Base-by-base conservation (phyloP, 177 flowering plant genomes). In the Telopea speciosissima region DNA sequence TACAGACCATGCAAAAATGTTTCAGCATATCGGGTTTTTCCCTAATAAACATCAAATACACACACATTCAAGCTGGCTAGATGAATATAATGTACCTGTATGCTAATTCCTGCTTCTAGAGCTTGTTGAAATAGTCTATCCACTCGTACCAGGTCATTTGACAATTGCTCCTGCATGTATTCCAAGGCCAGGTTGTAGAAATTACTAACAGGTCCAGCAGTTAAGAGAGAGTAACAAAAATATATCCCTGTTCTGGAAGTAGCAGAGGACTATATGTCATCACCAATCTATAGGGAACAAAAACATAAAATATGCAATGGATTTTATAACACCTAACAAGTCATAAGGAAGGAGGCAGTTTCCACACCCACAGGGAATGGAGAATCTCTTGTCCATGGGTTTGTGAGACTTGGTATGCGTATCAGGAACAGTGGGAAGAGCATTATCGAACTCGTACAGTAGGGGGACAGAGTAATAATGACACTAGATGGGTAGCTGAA, bases 131-230 rank as follows among this genome's bases (percentile, higher is more conserved):
- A 92, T 36, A 92, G 79, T 81, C 66, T 79, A 81, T 95, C 89
- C 24, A 92, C 99, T 75, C 97, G 84, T 10, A 79, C 82, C 19
- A 89, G 70, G 79, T 95, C 99, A 78, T 78, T 75, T 24, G 89
- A 85, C 79, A 95, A 75, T 73, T 95, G 96, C 13, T 92, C 97
- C 99, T 95, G 85, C 84, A 83, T 12, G 65, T 78, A 36, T 62
- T 71, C 67, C 45, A 71, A 79, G 25, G 61, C 36, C 25, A 70
- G 40, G 24, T 26, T 19, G 64, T 40, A 31, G 24, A 24, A 63
- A 24, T 24, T 42, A 60, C 12, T 36, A 63, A 73, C 24, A 42
- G 42, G 16, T 19, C 65, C 54, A 49, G 54, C 19, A 12, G 54
- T 49, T 3, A 9, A 44, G 49, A 13, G 54, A 49, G 54, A 49